Percentiles rank a stretch among this genome's conserved stretches.
phyloP scores from a whole-genome alignment of 2,329 filamentous ascomycete genomes.

The Sporothrix pallida region DNA sequence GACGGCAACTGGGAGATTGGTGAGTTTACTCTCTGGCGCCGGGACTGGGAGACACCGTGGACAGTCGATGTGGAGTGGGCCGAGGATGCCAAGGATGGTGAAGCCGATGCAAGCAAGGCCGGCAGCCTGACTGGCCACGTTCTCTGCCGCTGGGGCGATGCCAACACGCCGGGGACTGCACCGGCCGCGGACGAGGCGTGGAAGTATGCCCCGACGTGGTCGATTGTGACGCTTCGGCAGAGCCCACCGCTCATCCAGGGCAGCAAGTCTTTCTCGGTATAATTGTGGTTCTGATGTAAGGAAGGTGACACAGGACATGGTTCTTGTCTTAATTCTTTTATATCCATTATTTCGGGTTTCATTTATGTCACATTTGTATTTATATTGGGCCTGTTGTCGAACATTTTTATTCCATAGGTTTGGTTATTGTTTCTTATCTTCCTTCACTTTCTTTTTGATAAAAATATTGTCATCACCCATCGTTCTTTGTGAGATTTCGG shows the following conservation, averaged over 20 bases:
- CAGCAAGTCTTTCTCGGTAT: slow-evolving; percentile 69
- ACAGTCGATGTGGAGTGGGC: slow-evolving; percentile 74
- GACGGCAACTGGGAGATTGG: slow-evolving; percentile 59
- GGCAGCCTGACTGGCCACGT: slow-evolving; percentile 65
- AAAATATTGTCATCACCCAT: background rate
- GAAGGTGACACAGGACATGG: background rate
- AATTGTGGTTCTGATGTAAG: background rate
- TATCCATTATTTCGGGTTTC: background rate
- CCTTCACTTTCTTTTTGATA: background rate
- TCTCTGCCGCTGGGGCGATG: slow-evolving; percentile 87
- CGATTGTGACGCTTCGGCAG: slow-evolving; percentile 71
- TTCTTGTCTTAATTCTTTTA: background rate
- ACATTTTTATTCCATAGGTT: background rate
- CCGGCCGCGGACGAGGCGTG: slow-evolving; percentile 82
- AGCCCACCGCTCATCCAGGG: slow-evolving; percentile 82
- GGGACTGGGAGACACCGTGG: slow-evolving; percentile 80
- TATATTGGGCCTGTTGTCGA: background rate
- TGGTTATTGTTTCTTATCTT: background rate
- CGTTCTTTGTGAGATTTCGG: background rate
- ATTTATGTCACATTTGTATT: background rate
- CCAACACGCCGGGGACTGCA: slow-evolving; percentile 72
- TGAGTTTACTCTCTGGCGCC: slow-evolving; percentile 79
- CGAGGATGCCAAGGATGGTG: slow-evolving; percentile 36
- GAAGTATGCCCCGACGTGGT: slow-evolving; percentile 80
- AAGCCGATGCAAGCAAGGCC: slow-evolving; percentile 34